Evolutionary conservation across 2,329 filamentous ascomycete species (phyloP), one percentile per base, ranked within the genome.

Genomic region (Nemania abortiva): DNA sequence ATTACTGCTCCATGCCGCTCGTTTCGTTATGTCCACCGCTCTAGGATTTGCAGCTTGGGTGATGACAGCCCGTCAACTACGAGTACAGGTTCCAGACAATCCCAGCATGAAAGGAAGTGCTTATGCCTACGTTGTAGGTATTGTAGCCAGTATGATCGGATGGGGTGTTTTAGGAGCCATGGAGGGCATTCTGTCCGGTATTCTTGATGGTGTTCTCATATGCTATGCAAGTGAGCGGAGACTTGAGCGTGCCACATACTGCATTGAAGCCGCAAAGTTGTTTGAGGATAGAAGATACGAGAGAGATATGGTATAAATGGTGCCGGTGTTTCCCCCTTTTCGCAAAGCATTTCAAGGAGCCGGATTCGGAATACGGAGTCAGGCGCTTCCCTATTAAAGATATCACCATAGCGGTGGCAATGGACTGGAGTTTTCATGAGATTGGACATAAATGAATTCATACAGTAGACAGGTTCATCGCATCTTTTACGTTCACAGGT

Each of bases 11-110:
- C 93, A 98, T 74, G 94, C 95, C 2, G 96, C 94, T 1, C 90
- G 95, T 20, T 92, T 95, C 78, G 92, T 98, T 76, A 97, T 98
- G 89, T 93, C 94, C 0, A 89, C 95, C 55, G 92, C 91, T 0
- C 88, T 99, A 34, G 95, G 95, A 0, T 97, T 98, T 76, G 95
- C 93, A 3, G 95, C 94, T n/a, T 99, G 96, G 96, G 93, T 98
- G 9, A 92, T 93, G 55, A 97, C 95, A 42, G 95, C 96, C 11
- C 90, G 93, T 71, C 91, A 92, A 80, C 84, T 98, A 3, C 85
- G 87, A 60, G 84, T 96, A 22, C 84, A 82, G 77, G 82, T 83
- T 68, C 90, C 80, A 65, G 86, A 84, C 47, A 86, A 85, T 1
- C 73, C 80, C 60, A 87, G 88, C 0, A 78, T 91, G 59, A 89